These are phyloP conservation scores for Exidia glandulosa DNA, from an alignment of 768 basidiomycete genomes.

Conservation along the genomic window DNA sequence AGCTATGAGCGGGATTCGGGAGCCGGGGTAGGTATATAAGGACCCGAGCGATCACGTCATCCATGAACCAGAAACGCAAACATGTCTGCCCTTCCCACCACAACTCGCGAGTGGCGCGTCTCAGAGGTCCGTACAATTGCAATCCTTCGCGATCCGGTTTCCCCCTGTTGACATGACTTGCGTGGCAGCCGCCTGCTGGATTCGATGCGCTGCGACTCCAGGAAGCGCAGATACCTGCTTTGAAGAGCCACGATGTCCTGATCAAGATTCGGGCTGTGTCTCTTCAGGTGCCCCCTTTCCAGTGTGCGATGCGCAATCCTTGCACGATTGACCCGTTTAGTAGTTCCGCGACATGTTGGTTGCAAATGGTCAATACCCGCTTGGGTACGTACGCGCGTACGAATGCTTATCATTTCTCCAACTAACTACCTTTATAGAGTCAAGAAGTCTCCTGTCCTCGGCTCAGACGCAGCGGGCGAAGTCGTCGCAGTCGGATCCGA, in stretches of 20 bases:
- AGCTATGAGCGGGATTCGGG: no score
- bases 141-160: not conserved
- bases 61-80: no score
- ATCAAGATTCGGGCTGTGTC: not conserved
- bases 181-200: not conserved
- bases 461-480: slow-evolving; percentile 7
- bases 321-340: not conserved
- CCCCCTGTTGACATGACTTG: not conserved
- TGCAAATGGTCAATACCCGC: not conserved
- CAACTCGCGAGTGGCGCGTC: not conserved
- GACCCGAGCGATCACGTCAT: no score
- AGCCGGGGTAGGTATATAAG: no score
- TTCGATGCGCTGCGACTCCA: not conserved
- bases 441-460: not conserved
- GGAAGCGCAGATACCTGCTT: not conserved
- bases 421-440: not conserved
- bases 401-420: not conserved
- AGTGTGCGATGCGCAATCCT: not conserved
- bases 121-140: not conserved
- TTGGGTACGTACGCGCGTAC: not conserved
- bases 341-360: not conserved
- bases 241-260: not conserved
- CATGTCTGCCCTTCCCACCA: no score
- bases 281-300: not conserved
- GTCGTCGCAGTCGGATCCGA: not conserved